Conservation (phyloP, 1,284 basidiomycete genomes). For the Caloboletus firmus region DNA sequence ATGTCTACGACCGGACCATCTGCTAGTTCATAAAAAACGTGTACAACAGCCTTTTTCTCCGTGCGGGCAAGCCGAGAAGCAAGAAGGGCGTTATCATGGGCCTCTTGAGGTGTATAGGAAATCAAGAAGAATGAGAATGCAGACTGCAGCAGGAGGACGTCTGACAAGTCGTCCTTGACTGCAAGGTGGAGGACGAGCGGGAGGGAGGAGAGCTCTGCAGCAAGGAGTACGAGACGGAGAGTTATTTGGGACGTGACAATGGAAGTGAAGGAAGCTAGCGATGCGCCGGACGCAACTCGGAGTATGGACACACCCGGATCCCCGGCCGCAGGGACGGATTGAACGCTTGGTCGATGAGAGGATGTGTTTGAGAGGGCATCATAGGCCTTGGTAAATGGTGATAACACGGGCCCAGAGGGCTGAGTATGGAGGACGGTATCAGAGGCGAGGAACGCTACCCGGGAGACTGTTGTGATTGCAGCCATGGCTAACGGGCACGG, state of each 20-base stretch:
- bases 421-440: slow-evolving; percentile 63
- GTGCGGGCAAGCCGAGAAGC: slow-evolving; percentile 65
- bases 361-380: slow-evolving; percentile 26
- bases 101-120: slow-evolving; percentile 63
- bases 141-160: slow-evolving; percentile 57
- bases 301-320: slow-evolving; percentile 59
- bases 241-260: slow-evolving; percentile 36
- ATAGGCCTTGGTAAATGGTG: slow-evolving; percentile 42
- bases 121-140: slow-evolving; percentile 61
- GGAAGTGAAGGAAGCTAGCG: slow-evolving; percentile 52
- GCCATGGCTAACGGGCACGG: slow-evolving; percentile 24
- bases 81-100: slow-evolving; percentile 73
- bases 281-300: slow-evolving; percentile 35
- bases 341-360: slow-evolving; percentile 36
- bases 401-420: slow-evolving; percentile 38
- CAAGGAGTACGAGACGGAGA: slow-evolving; percentile 46
- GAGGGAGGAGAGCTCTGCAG: slow-evolving; percentile 45
- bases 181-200: slow-evolving; percentile 55
- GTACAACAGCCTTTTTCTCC: slow-evolving; percentile 69
- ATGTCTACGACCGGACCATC: slow-evolving; percentile 49
- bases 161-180: slow-evolving; percentile 52
- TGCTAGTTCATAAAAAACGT: slow-evolving; percentile 64
- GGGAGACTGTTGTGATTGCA: slow-evolving; percentile 50
- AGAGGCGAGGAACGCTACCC: slow-evolving; percentile 68
- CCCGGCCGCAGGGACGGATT: slow-evolving; percentile 55